A percentile compares a stretch with the other conserved stretches of the same genome.
phyloP scores from a whole-genome alignment of 108 stramenopile genomes.

The Cyclotella choctawhatcheeana region DNA sequence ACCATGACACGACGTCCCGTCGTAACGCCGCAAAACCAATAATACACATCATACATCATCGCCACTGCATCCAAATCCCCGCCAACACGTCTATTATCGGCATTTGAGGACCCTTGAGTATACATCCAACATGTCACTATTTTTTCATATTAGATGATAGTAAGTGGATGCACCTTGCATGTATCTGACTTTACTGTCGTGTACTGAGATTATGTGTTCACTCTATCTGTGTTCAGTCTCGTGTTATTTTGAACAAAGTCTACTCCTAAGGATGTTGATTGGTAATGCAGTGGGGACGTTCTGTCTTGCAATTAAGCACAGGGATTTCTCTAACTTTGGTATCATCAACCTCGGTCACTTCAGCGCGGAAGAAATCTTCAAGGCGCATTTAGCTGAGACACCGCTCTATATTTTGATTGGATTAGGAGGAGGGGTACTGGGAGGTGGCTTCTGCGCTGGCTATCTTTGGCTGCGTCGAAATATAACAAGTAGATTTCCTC shows the following conservation, averaged over 20 bases:
- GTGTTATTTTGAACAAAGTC: conserved; percentile 56
- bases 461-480: conserved; percentile 19
- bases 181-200: too few species aligned
- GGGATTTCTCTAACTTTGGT: conserved; percentile 22
- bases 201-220: too few species aligned
- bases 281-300: conserved; percentile 65
- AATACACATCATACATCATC: too few species aligned
- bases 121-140: too few species aligned
- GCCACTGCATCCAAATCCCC: too few species aligned
- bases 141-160: too few species aligned
- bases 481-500: neutral
- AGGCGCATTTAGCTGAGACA: conserved; percentile 37
- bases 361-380: conserved; percentile 24
- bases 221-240: too few species aligned
- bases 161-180: too few species aligned
- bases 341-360: conserved; percentile 42
- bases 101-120: too few species aligned
- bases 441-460: conserved; percentile 46
- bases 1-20: too few species aligned
- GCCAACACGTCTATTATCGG: too few species aligned
- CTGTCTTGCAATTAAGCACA: conserved; percentile 55
- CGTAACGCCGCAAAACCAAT: too few species aligned
- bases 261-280: conserved; percentile 66
- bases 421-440: conserved; percentile 53
- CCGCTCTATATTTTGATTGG: conserved; percentile 55